phyloP scores from a whole-genome alignment of 306 rosid genomes.

The Aeschynomene evenia region DNA sequence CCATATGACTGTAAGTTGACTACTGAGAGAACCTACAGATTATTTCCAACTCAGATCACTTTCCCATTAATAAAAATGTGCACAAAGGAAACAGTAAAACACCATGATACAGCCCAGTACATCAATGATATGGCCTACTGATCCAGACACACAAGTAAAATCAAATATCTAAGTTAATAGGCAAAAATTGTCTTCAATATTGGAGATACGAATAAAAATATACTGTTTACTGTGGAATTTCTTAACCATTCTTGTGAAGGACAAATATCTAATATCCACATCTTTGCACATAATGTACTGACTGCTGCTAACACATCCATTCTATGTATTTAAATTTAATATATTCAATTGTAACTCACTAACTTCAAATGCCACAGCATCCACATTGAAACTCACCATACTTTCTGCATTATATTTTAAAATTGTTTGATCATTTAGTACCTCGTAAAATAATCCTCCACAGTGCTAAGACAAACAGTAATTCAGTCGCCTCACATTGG shows the following conservation, averaged over 20 bases:
- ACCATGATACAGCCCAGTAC: neutral
- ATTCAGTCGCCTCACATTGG: neutral
- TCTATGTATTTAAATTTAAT: constrained; percentile 7
- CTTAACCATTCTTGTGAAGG: neutral
- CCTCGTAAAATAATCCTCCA: constrained; percentile 5
- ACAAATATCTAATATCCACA: constrained; percentile 3
- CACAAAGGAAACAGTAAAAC: constrained; percentile 8
- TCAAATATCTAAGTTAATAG: neutral
- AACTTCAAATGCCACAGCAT: constrained; percentile 4
- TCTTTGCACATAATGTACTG: neutral
- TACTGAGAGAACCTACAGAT: neutral
- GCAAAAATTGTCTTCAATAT: constrained; percentile 22
- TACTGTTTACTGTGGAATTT: neutral
- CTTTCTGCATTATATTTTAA: neutral
- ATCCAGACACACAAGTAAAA: neutral
- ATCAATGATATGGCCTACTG: constrained; percentile 2
- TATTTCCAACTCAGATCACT: constrained; percentile 11
- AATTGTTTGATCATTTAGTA: neutral
- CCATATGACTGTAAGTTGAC: constrained; percentile 4
- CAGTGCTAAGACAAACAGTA: neutral
- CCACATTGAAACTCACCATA: neutral
- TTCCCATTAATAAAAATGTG: neutral
- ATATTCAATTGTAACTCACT: constrained; percentile 7
- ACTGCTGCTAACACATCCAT: neutral
- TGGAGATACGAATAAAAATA: neutral